Evolutionary conservation across 2,329 filamentous ascomycete genomes (phyloP), one percentile per base, ranked within the genome.

Genomic region (Canariomyces notabilis): DNA sequence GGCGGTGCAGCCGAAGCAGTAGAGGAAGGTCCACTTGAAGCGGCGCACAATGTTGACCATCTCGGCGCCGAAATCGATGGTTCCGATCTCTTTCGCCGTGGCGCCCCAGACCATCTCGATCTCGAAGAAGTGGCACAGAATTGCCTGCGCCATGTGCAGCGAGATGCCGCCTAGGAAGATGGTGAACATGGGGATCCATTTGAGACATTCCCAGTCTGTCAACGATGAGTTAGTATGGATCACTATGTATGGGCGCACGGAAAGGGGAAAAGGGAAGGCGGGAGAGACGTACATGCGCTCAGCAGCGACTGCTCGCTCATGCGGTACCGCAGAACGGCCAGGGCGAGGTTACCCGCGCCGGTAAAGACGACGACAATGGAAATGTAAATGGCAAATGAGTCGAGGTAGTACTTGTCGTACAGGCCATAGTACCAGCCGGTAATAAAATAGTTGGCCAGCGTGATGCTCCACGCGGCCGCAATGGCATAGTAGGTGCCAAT

Each of bases 381-480:
- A 56, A 83, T 72, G 62, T 77, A 82, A 50, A 82, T 77, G 54
- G 76, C 77, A 70, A 79, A 86, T 1, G 76, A 82, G 54, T 82
- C 79, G 62, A 83, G 70, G 63, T 86, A 87, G 67, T 79, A 83
- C 52, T 82, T 76, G 59, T 83, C 80, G 35, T 83, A 69, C 42
- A 79, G 70, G 26, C 82, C 82, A 57, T 83, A 81, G 67, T 77
- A 85, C 79, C 82, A 86, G 31, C 85, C 85, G 42, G 86, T 57
- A 29, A 61, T 48, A 44, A 62, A 54, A 38, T 61, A 62, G 48
- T 62, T 62, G 14, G 54, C 37, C 9, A 57, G n/a, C 15, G 53
- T 49, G 32, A 60, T 42, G 34, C 47, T 33, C 57, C 59, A 59
- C 1, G 57, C 58, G 7, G 57, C 55, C 15, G 37, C 57, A 26